A percentile compares a stretch with the other conserved stretches of the same genome.
These are phyloP conservation scores for Wickerhamiella pararugosa DNA, from an alignment of 1,139 yeast genomes.

Conservation along the genomic window DNA sequence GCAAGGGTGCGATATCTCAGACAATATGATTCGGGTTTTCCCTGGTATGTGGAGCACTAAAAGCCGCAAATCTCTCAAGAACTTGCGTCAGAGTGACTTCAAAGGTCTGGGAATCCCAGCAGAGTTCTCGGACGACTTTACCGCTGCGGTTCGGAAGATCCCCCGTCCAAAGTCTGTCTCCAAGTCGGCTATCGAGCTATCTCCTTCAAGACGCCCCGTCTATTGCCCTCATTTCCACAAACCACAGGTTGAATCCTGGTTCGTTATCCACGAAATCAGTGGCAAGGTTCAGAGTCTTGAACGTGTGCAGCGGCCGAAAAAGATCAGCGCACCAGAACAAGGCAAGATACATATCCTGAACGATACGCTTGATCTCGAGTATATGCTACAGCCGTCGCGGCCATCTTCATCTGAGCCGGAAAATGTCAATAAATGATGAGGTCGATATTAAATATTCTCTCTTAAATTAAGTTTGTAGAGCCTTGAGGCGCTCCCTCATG, in stretches of 20 bases:
- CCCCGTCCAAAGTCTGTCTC: conserved; percentile 15
- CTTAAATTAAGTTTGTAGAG: conserved; percentile 47
- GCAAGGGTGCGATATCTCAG: conserved; percentile 78
- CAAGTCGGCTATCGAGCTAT: conserved; percentile 31
- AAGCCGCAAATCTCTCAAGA: conserved; percentile 5
- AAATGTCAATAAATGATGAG: too few species aligned
- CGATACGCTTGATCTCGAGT: conserved; percentile 17
- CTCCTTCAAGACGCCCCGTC: conserved; percentile 32
- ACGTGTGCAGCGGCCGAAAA: conserved; percentile 14
- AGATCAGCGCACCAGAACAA: conserved; percentile 8
- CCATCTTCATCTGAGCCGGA: not conserved
- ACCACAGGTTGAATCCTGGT: conserved; percentile 90
- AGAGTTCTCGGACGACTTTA: conserved; percentile 23
- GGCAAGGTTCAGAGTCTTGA: conserved; percentile 17
- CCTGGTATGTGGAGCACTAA: conserved; percentile 42
- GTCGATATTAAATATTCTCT: not conserved
- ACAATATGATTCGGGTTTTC: conserved; percentile 48
- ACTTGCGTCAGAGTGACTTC: conserved; percentile 19
- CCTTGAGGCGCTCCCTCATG: conserved; percentile 80
- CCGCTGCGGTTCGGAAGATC: conserved; percentile 14
- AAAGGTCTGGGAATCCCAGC: conserved; percentile 27
- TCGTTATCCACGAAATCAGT: conserved; percentile 44
- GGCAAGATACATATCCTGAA: conserved; percentile 14
- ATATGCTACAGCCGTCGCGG: conserved; percentile 1
- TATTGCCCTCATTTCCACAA: conserved; percentile 78